Percentiles rank a stretch among this genome's conserved stretches.
These are phyloP conservation scores for Tetrahymena malaccensis DNA, from an alignment of 73 alveolate genomes.

Conservation along the genomic window DNA sequence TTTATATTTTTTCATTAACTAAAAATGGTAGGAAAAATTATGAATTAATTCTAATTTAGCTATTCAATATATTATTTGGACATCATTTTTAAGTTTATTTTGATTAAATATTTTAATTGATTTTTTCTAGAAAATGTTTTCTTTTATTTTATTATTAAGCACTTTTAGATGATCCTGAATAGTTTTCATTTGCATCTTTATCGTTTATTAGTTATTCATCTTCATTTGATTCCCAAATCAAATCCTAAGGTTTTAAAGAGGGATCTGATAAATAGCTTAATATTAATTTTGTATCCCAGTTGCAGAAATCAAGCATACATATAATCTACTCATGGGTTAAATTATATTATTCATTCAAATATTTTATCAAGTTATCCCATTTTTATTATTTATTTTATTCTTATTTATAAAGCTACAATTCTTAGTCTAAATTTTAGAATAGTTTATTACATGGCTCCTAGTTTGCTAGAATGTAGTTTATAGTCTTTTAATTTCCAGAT, in stretches of 20 bases:
- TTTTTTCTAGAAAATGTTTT: neutral
- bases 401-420: neutral
- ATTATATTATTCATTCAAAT: neutral
- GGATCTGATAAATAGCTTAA: neutral
- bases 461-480: neutral
- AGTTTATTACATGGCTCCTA: neutral
- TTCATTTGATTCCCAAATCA: neutral
- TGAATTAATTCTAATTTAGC: too few relatives aligned
- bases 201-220: neutral
- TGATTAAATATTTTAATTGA: too few relatives aligned
- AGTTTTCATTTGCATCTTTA: neutral
- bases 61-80: too few relatives aligned
- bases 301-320: neutral
- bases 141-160: neutral
- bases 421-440: neutral
- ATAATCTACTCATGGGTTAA: neutral
- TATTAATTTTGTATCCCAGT: neutral
- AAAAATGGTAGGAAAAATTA: too few relatives aligned
- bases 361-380: neutral
- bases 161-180: neutral
- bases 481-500: neutral
- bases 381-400: neutral
- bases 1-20: too few relatives aligned
- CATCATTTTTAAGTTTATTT: neutral
- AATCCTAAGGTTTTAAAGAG: neutral